Evolutionary conservation across 164 flowering plant species (phyloP).

Genomic region (Echeveria elegans): DNA sequence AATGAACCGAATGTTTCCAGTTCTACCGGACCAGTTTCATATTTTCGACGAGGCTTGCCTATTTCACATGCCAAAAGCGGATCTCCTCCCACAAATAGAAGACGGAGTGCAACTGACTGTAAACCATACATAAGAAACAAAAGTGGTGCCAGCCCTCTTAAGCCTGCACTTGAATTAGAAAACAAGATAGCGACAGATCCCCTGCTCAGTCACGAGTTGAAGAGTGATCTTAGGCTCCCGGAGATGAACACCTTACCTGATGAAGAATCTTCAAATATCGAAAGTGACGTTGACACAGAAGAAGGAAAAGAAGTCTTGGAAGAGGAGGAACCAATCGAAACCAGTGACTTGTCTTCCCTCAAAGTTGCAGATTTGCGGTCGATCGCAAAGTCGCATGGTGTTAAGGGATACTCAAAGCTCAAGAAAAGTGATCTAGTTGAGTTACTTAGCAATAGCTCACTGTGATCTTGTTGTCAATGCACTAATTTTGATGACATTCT

Average conservation of each 20-base stretch:
- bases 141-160: slow-evolving; percentile 1
- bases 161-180: slow-evolving; percentile 19
- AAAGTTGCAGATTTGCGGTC: slow-evolving; percentile 64
- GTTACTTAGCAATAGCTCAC: slow-evolving; percentile 32
- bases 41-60: slow-evolving; percentile 67
- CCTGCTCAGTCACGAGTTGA: slow-evolving; percentile 12
- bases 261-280: slow-evolving; percentile 19
- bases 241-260: slow-evolving; percentile 23
- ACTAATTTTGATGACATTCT: neutral
- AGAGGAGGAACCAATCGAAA: slow-evolving; percentile 15
- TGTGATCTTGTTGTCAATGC: slow-evolving; percentile 11
- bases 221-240: slow-evolving; percentile 3
- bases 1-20: slow-evolving; percentile 25
- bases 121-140: slow-evolving; percentile 10
- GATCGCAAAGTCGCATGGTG: slow-evolving; percentile 76
- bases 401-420: slow-evolving; percentile 80
- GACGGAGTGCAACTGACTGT: slow-evolving; percentile 16
- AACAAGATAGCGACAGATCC: slow-evolving; percentile 14
- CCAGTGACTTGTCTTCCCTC: slow-evolving; percentile 38
- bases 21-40: slow-evolving; percentile 50
- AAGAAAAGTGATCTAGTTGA: slow-evolving; percentile 69
- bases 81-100: slow-evolving; percentile 16
- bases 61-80: slow-evolving; percentile 40
- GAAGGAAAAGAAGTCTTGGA: slow-evolving; percentile 22
- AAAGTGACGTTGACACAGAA: slow-evolving; percentile 23